These are phyloP conservation scores for Silene noctiflora DNA, from an alignment of 179 eudicot genomes.

Conservation along the genomic window DNA sequence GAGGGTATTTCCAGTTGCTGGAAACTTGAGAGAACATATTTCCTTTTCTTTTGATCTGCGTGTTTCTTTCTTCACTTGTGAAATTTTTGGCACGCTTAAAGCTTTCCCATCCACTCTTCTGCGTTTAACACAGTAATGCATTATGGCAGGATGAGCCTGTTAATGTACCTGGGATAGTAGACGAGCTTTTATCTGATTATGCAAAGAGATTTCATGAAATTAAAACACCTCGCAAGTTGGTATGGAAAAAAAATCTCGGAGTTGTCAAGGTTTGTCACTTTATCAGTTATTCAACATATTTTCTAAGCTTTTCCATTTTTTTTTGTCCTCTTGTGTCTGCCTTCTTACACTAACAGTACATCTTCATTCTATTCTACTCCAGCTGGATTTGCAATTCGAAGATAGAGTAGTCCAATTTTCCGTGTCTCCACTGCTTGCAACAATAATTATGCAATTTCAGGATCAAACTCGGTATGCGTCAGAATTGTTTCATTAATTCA, in stretches of 20 bases:
- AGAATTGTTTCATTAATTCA: slow-evolving; percentile 8
- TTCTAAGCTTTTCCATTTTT: neutral
- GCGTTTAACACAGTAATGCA: slow-evolving; percentile 12
- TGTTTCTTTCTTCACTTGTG: neutral
- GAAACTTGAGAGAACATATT: neutral
- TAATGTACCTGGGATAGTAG: slow-evolving; percentile 66
- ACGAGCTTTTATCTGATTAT: slow-evolving; percentile 70
- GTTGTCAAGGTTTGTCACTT: slow-evolving; percentile 75
- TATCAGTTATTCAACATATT: neutral
- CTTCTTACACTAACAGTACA: neutral
- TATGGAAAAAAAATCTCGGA: slow-evolving; percentile 96
- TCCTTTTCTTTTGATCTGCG: neutral
- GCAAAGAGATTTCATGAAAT: slow-evolving; percentile 87
- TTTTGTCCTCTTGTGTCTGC: neutral
- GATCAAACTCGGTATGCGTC: slow-evolving; percentile 61
- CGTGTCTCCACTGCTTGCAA: slow-evolving; percentile 88
- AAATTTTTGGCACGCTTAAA: neutral
- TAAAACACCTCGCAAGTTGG: slow-evolving; percentile 90
- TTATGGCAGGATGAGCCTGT: slow-evolving; percentile 76
- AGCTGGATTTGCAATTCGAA: slow-evolving; percentile 96
- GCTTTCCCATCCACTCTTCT: neutral
- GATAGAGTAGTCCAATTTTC: slow-evolving; percentile 65
- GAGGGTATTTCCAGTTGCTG: neutral
- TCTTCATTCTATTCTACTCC: slow-evolving; percentile 16
- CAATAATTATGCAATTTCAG: slow-evolving; percentile 87